A percentile compares a stretch with the other conserved stretches of the same genome.
Evolutionary conservation across 2,329 filamentous ascomycete species (phyloP).

Genomic region (Clarireedia hainanense): DNA sequence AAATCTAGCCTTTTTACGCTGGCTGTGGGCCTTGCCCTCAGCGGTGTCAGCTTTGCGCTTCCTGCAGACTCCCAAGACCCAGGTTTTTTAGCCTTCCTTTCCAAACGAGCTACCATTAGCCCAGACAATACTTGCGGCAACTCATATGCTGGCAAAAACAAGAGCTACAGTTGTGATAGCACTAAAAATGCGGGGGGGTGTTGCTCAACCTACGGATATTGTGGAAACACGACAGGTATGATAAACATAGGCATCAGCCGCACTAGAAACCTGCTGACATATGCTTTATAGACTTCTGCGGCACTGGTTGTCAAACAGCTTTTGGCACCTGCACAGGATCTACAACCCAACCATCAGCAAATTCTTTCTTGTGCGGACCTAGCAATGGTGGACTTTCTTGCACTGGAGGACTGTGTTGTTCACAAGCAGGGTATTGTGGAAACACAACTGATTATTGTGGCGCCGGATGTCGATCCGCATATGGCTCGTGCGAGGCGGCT

Average conservation of each 20-base stretch:
- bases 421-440: conserved; percentile 5
- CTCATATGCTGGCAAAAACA: conserved; percentile 5
- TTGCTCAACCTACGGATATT: conserved; percentile 24
- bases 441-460: conserved; percentile 8
- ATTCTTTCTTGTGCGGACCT: background rate
- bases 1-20: conserved; percentile 3
- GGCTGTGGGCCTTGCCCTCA: conserved; percentile 5
- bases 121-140: conserved; percentile 19
- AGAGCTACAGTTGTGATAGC: conserved; percentile 22
- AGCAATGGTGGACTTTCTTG: conserved; percentile 4
- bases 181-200: conserved; percentile 20
- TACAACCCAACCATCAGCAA: conserved; percentile 1
- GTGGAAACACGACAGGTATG: conserved; percentile 13
- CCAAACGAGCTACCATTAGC: conserved; percentile 6
- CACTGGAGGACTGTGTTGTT: conserved; percentile 4
- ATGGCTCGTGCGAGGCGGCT: conserved; percentile 7
- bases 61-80: conserved; percentile 8
- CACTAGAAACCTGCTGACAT: background rate
- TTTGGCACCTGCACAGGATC: conserved; percentile 7
- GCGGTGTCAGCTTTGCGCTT: conserved; percentile 4
- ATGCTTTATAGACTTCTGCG: conserved; percentile 20
- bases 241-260: background rate
- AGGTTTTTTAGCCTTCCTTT: conserved; percentile 8
- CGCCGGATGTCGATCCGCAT: conserved; percentile 17
- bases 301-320: conserved; percentile 15